Percentiles rank a stretch among this genome's conserved stretches.
These are phyloP conservation scores for Pholiota molesta DNA, from an alignment of 768 basidiomycete species.

Conservation along the genomic window DNA sequence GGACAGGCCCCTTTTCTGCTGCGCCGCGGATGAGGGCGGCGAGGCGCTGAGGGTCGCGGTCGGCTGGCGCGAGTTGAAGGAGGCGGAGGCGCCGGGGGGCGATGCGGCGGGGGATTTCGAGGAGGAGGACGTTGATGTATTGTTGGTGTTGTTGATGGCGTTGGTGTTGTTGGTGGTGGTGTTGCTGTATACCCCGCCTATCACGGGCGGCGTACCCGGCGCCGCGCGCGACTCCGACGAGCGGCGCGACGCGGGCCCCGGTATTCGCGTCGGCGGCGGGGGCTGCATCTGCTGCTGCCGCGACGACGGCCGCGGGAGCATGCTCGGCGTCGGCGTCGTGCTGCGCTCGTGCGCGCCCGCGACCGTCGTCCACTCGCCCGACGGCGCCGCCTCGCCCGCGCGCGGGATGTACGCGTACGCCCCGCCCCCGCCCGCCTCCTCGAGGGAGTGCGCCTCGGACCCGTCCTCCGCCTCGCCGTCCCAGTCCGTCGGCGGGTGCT, in stretches of 20 bases:
- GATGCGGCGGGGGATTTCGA: slow-evolving; percentile 30
- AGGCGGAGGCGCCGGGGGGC: slow-evolving; percentile 26
- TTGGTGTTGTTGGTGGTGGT: slow-evolving; percentile 21
- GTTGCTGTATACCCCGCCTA: slow-evolving; percentile 28
- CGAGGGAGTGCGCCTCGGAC: slow-evolving; percentile 42
- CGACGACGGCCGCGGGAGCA: slow-evolving; percentile 34
- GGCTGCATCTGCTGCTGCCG: slow-evolving; percentile 28
- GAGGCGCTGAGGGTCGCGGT: slow-evolving; percentile 11
- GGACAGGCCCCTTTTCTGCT: slow-evolving; percentile 35
- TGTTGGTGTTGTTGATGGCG: slow-evolving; percentile 31
- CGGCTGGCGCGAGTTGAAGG: slow-evolving; percentile 15
- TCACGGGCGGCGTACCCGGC: slow-evolving; percentile 40
- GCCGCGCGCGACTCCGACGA: slow-evolving; percentile 50
- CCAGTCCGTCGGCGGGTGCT: slow-evolving; percentile 74
- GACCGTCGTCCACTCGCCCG: slow-evolving; percentile 23
- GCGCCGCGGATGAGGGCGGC: slow-evolving; percentile 18
- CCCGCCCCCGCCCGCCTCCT: slow-evolving; percentile 27
- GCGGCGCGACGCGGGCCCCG: slow-evolving; percentile 41
- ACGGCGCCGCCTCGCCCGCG: slow-evolving; percentile 24
- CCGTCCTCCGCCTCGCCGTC: slow-evolving; percentile 55
- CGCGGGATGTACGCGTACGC: slow-evolving; percentile 30
- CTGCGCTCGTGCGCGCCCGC: slow-evolving; percentile 37
- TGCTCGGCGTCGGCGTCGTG: slow-evolving; percentile 43
- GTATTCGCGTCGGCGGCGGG: slow-evolving; percentile 44
- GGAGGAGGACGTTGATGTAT: slow-evolving; percentile 27